Evolutionary conservation across 1,284 basidiomycete genomes (phyloP).

Genomic region (Irpex rosettiformis): DNA sequence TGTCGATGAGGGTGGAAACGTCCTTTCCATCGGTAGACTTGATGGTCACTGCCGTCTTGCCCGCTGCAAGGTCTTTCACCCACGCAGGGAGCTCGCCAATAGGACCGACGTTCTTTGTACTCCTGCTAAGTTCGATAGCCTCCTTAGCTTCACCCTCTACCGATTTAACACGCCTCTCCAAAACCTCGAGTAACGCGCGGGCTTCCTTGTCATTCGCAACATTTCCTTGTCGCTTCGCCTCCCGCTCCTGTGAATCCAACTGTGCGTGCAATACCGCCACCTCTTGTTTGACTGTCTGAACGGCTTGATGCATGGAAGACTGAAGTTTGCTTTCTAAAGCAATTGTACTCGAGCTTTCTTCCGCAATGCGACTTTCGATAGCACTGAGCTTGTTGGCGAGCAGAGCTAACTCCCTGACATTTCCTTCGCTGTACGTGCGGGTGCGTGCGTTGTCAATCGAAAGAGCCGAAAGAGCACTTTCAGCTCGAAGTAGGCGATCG

Average conservation of each 20-base stretch:
- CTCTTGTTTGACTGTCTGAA: conserved; percentile 52
- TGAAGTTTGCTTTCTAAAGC: conserved; percentile 54
- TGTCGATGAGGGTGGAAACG: conserved; percentile 64
- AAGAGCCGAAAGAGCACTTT: conserved; percentile 56
- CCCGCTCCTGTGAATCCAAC: conserved; percentile 35
- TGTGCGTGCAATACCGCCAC: conserved; percentile 51
- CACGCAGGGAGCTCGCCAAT: conserved; percentile 42
- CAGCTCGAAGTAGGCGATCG: conserved; percentile 61
- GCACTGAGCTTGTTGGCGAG: conserved; percentile 46
- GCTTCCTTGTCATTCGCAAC: conserved; percentile 51
- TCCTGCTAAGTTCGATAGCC: conserved; percentile 64
- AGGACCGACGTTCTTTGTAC: conserved; percentile 29
- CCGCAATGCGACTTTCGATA: conserved; percentile 56
- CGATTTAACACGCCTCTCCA: conserved; percentile 60
- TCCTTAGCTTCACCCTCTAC: conserved; percentile 73
- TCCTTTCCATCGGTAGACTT: conserved; percentile 76
- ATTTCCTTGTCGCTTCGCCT: conserved; percentile 14
- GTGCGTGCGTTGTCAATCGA: conserved; percentile 50
- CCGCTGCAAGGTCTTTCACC: conserved; percentile 55
- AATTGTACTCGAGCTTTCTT: conserved; percentile 46
- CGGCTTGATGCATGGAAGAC: conserved; percentile 39
- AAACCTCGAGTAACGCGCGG: conserved; percentile 43
- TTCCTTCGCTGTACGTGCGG: conserved; percentile 47
- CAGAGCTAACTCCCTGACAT: conserved; percentile 45
- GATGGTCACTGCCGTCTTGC: conserved; percentile 51